Conservation (phyloP, 805 yeast species). For the Zygosaccharomyces siamensis region DNA sequence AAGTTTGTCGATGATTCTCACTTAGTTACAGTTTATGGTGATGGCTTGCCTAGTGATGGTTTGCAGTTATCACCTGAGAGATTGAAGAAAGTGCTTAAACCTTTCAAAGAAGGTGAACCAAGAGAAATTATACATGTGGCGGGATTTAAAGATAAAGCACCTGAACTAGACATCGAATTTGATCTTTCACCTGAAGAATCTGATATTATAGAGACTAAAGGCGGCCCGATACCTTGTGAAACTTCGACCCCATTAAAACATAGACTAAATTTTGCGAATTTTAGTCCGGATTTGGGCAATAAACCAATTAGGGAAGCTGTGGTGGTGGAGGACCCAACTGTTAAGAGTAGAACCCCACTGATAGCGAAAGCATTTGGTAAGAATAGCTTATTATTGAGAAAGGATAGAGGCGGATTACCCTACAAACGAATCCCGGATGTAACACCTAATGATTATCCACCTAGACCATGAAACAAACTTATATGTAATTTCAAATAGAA, state of each 20-base stretch:
- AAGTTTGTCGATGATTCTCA: slow-evolving; percentile 28
- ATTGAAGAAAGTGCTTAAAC: slow-evolving; percentile 31
- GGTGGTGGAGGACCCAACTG: slow-evolving; percentile 11
- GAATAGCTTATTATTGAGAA: slow-evolving; percentile 28
- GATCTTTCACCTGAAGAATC: slow-evolving; percentile 17
- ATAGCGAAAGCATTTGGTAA: slow-evolving; percentile 34
- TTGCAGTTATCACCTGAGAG: slow-evolving; percentile 27
- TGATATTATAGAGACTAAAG: slow-evolving; percentile 29
- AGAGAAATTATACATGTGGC: slow-evolving; percentile 26
- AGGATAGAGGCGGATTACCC: slow-evolving; percentile 36
- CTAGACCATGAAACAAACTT: slow-evolving; percentile 16
- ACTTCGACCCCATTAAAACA: slow-evolving; percentile 23
- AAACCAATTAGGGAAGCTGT: slow-evolving; percentile 31
- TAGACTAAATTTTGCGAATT: slow-evolving; percentile 26
- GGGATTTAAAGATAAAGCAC: slow-evolving; percentile 18
- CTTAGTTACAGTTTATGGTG: slow-evolving; percentile 32
- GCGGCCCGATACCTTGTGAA: slow-evolving; percentile 30
- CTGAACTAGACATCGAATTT: slow-evolving; percentile 17
- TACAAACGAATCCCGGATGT: slow-evolving; percentile 34
- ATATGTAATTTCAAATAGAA: slow-evolving; percentile 8
- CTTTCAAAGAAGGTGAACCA: slow-evolving; percentile 35
- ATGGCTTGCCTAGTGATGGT: slow-evolving; percentile 31
- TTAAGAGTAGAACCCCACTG: slow-evolving; percentile 21
- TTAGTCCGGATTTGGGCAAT: slow-evolving; percentile 25
- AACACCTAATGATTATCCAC: slow-evolving; percentile 27